Evolutionary conservation across 768 basidiomycete species (phyloP).

Genomic region (Leucosporidium scottii): DNA sequence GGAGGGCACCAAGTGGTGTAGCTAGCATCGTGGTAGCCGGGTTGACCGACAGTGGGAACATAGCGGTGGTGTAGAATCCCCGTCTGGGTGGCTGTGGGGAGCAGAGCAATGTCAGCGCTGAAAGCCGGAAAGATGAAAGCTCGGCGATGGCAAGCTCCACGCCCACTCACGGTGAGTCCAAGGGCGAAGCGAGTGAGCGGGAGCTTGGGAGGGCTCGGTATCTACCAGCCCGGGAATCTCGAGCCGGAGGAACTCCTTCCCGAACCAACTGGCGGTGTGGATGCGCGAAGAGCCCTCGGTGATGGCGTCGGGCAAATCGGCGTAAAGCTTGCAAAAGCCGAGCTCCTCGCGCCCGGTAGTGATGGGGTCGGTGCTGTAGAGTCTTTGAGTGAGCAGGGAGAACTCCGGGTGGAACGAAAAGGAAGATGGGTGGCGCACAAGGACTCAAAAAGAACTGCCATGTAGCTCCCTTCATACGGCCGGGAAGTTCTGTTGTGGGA

Average conservation of each 20-base stretch:
- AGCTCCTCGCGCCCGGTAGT: not conserved
- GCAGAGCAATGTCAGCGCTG: not conserved
- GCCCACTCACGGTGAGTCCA: not conserved
- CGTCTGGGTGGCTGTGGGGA: not conserved
- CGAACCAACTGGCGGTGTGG: not conserved
- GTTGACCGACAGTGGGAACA: not conserved
- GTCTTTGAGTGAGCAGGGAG: not conserved
- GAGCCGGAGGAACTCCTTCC: not conserved
- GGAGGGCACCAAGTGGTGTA: not conserved
- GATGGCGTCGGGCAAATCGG: not conserved
- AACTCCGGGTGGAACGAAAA: not conserved
- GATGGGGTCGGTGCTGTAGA: conserved; percentile 1
- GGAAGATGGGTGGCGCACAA: not conserved
- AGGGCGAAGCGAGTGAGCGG: not conserved
- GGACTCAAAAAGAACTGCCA: not conserved
- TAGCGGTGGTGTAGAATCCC: conserved; percentile 2
- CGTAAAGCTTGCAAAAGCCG: not conserved
- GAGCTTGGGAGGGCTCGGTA: not conserved
- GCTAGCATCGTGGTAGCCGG: not conserved
- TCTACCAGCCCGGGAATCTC: not conserved
- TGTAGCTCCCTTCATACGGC: not conserved
- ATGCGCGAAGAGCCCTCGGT: not conserved
- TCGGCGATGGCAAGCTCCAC: not conserved
- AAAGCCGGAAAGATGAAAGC: not conserved
- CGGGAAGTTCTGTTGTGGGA: not conserved